A percentile compares a stretch with the other conserved stretches of the same genome.
These are phyloP conservation scores for Epichloe baconii DNA, from an alignment of 2,329 filamentous ascomycete genomes.

Conservation along the genomic window DNA sequence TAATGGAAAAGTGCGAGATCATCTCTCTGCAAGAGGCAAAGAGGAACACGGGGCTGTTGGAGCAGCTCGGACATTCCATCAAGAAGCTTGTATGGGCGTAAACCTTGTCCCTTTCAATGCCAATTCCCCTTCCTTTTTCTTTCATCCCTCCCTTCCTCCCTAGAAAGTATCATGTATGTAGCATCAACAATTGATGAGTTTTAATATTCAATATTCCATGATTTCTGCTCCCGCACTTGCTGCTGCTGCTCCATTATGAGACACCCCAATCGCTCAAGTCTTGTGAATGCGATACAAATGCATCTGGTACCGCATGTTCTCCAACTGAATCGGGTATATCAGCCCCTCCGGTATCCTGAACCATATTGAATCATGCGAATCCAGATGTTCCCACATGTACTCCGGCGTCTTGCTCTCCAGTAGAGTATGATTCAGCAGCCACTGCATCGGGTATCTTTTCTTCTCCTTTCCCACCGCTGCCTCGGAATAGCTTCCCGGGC, in stretches of 20 bases:
- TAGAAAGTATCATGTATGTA: background rate
- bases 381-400: conserved; percentile 57
- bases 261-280: background rate
- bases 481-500: conserved; percentile 84
- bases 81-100: conserved; percentile 86
- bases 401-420: conserved; percentile 29
- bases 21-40: conserved; percentile 76
- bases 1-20: conserved; percentile 53
- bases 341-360: conserved; percentile 59
- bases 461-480: conserved; percentile 51
- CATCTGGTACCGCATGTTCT: conserved; percentile 92
- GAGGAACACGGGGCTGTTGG: conserved; percentile 73
- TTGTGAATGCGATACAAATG: conserved; percentile 53
- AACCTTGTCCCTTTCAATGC: background rate
- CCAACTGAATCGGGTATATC: conserved; percentile 70
- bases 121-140: background rate
- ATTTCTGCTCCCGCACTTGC: background rate
- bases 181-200: background rate
- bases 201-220: background rate
- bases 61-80: conserved; percentile 76
- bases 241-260: background rate
- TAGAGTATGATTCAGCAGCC: conserved; percentile 75
- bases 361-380: conserved; percentile 70
- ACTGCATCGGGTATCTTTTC: conserved; percentile 81
- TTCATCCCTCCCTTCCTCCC: background rate